Conservation (phyloP, 106 monocot species). For the Dendrobium nobile region DNA sequence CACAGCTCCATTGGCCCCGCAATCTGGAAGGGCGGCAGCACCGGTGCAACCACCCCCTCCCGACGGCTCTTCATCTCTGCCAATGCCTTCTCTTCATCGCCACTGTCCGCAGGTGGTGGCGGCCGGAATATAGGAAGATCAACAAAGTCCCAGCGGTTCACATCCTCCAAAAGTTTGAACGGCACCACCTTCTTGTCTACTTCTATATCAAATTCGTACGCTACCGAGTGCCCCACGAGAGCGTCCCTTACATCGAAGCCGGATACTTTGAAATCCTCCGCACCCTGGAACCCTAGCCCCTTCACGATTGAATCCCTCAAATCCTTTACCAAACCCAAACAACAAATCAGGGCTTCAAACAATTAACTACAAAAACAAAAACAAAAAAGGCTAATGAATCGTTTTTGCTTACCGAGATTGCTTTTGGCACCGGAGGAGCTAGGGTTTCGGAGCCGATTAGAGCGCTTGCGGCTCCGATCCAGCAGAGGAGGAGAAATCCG, state of each 20-base stretch:
- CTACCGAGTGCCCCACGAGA: constrained; percentile 67
- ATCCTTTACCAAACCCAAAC: constrained; percentile 35
- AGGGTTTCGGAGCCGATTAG: constrained; percentile 27
- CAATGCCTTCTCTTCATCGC: constrained; percentile 29
- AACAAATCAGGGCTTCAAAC: not conserved
- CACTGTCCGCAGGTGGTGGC: constrained; percentile 10
- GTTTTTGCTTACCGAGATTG: constrained; percentile 47
- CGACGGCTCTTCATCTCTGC: constrained; percentile 23
- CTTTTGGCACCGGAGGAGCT: constrained; percentile 42
- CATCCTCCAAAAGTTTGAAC: constrained; percentile 74
- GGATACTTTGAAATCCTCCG: constrained; percentile 49
- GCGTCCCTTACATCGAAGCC: constrained; percentile 82
- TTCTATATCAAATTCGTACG: constrained; percentile 83
- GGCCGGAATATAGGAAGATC: constrained; percentile 45
- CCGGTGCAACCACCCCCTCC: constrained; percentile 28
- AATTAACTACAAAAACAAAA: not conserved
- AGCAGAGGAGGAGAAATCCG: constrained; percentile 19
- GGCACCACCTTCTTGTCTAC: constrained; percentile 70
- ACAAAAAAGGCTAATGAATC: not conserved
- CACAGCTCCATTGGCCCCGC: constrained; percentile 94
- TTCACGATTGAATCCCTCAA: constrained; percentile 70
- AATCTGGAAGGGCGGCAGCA: constrained; percentile 74
- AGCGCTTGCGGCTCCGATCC: constrained; percentile 21
- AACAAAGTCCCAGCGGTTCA: constrained; percentile 60
- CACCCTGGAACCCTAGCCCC: constrained; percentile 52